These are phyloP conservation scores for Monilinia aucupariae DNA, from an alignment of 2,329 filamentous ascomycete genomes.

Conservation along the genomic window DNA sequence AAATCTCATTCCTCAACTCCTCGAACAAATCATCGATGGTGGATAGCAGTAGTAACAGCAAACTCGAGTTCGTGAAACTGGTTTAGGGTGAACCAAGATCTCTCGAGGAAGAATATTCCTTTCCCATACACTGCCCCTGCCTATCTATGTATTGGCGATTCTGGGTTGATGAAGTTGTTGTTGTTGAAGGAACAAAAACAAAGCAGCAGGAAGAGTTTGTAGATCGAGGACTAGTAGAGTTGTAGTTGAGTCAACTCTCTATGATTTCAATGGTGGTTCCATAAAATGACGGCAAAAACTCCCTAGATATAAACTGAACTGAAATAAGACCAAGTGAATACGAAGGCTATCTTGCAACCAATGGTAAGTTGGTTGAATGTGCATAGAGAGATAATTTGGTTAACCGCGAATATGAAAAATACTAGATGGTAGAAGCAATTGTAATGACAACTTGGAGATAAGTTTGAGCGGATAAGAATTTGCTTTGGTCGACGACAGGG, in stretches of 20 bases:
- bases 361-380: neutral
- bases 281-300: neutral
- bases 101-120: rapidly evolving
- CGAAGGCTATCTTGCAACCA: neutral
- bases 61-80: neutral
- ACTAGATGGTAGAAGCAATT: neutral
- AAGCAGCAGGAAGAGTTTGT: no score
- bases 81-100: neutral
- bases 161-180: neutral
- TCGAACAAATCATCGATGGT: no score
- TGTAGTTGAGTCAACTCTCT: neutral
- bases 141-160: neutral
- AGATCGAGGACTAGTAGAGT: neutral
- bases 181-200: no score
- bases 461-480: neutral
- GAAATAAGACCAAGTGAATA: neutral
- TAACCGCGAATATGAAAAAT: neutral
- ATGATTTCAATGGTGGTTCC: neutral
- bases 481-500: neutral
- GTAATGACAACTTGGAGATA: neutral
- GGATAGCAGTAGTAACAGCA: neutral
- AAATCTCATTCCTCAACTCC: no score
- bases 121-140: neutral
- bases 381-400: neutral
- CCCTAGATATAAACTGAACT: no score